These are phyloP conservation scores for Dendrobium chrysotoxum DNA, from an alignment of 106 monocot genomes.

Conservation along the genomic window DNA sequence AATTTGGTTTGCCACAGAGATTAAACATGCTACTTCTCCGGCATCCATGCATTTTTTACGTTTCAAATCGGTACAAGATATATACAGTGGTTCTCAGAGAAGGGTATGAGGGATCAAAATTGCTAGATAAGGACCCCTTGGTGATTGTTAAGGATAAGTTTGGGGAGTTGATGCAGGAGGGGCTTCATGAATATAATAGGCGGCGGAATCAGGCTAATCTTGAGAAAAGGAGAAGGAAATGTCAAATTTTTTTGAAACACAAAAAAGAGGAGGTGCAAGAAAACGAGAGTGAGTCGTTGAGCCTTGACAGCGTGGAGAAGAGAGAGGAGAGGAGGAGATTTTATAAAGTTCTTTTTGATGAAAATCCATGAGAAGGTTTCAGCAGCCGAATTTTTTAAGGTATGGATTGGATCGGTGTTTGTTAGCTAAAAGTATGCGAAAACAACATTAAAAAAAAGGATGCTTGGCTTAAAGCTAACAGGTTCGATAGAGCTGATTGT, in stretches of 20 bases:
- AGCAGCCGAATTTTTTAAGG: conserved; percentile 5
- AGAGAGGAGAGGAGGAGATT: conserved; percentile 84
- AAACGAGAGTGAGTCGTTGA: conserved; percentile 23
- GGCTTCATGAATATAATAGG: conserved; percentile 85
- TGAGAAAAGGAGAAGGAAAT: conserved; percentile 83
- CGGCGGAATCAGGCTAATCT: conserved; percentile 59
- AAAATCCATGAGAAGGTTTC: conserved; percentile 28
- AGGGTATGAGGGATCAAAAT: conserved; percentile 67
- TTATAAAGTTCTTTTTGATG: conserved; percentile 77
- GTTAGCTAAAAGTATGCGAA: background rate
- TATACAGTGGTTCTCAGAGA: conserved; percentile 89
- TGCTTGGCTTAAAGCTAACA: background rate
- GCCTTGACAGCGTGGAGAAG: conserved; percentile 23
- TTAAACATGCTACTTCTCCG: conserved; percentile 52
- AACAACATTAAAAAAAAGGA: background rate
- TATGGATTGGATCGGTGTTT: conserved; percentile 8
- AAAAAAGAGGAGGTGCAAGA: conserved; percentile 29
- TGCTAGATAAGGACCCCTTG: conserved; percentile 73
- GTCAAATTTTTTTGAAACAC: conserved; percentile 39
- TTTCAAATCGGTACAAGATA: conserved; percentile 84
- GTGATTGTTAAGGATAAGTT: conserved; percentile 82
- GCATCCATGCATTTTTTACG: conserved; percentile 92
- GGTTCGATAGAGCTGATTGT: background rate
- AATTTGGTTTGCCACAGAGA: conserved; percentile 71
- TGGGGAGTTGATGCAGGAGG: conserved; percentile 95